These are phyloP conservation scores for Kodamaea anthophila DNA, from an alignment of 1,139 yeast genomes.

Conservation along the genomic window DNA sequence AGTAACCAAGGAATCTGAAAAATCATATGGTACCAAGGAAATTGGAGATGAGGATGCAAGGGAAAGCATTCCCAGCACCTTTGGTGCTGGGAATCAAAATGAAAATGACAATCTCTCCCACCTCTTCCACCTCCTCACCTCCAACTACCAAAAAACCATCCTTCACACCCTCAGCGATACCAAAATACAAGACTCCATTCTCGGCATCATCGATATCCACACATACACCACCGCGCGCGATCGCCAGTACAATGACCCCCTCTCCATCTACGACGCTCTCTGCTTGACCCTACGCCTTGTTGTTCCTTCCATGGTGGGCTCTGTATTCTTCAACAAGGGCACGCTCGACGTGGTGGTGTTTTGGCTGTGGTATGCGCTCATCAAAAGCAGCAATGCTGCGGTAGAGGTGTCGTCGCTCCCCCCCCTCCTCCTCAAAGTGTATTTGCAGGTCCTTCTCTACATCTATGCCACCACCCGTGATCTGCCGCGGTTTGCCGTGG, in stretches of 20 bases:
- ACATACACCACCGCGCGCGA: slow-evolving; percentile 18
- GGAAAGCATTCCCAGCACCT: too few relatives aligned
- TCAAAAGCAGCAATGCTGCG: slow-evolving; percentile 16
- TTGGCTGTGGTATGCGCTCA: slow-evolving; percentile 39
- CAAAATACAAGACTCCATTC: slow-evolving; percentile 23
- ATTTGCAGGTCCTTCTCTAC: slow-evolving; percentile 30
- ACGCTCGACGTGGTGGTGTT: slow-evolving; percentile 27
- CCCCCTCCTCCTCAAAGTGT: slow-evolving; percentile 23
- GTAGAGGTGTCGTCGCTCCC: slow-evolving; percentile 31
- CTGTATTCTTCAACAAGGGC: slow-evolving; percentile 18
- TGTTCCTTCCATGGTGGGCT: slow-evolving; percentile 34
- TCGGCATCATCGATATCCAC: slow-evolving; percentile 27
- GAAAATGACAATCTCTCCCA: slow-evolving; percentile 16
- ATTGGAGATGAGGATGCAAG: background rate
- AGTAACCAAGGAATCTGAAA: too few relatives aligned
- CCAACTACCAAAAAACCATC: slow-evolving; percentile 30
- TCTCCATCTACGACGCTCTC: slow-evolving; percentile 30
- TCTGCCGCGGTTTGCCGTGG: slow-evolving; percentile 18
- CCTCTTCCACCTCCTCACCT: slow-evolving; percentile 28
- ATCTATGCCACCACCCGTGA: slow-evolving; percentile 13
- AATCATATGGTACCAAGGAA: too few relatives aligned
- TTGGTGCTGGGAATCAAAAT: slow-evolving; percentile 5
- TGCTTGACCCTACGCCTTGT: slow-evolving; percentile 27
- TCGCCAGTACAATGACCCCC: slow-evolving; percentile 9
- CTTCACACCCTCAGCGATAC: slow-evolving; percentile 21